Evolutionary conservation across 1,284 basidiomycete species (phyloP).

Genomic region (Cryptococcus sp.): DNA sequence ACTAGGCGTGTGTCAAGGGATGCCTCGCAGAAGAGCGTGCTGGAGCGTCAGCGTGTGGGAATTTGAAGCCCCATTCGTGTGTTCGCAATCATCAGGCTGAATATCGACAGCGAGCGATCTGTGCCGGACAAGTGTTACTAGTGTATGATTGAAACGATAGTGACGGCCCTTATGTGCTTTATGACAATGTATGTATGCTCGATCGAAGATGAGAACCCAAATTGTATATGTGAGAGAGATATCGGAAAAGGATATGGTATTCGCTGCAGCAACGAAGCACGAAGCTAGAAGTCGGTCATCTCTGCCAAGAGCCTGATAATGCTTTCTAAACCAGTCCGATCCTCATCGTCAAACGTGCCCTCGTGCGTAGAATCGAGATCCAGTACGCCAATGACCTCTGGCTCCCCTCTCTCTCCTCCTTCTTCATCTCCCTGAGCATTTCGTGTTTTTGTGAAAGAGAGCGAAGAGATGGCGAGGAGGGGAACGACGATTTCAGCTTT

Average conservation of each 20-base stretch:
- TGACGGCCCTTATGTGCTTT: neutral
- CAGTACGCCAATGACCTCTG: slow-evolving; percentile 66
- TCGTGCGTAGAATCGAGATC: slow-evolving; percentile 78
- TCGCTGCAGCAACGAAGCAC: too few relatives aligned
- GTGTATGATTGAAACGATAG: neutral
- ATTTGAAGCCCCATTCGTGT: slow-evolving; percentile 9
- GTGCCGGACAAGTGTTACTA: neutral
- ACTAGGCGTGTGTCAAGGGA: slow-evolving; percentile 53
- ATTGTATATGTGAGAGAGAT: too few relatives aligned
- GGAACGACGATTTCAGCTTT: slow-evolving; percentile 84
- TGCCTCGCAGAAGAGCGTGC: slow-evolving; percentile 53
- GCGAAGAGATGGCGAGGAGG: slow-evolving; percentile 50
- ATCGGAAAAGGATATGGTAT: too few relatives aligned
- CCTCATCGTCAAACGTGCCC: slow-evolving; percentile 73
- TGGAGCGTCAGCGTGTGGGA: slow-evolving; percentile 46
- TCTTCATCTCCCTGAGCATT: slow-evolving; percentile 13
- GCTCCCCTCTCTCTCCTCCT: slow-evolving; percentile 32
- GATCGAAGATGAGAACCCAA: neutral
- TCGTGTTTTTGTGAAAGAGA: neutral
- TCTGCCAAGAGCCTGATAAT: slow-evolving; percentile 64
- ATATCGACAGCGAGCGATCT: neutral
- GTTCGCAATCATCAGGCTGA: too few relatives aligned
- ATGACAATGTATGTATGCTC: neutral
- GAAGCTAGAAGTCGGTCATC: slow-evolving; percentile 24
- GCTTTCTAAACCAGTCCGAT: slow-evolving; percentile 68